phyloP scores from a whole-genome alignment of 2,329 filamentous ascomycete species.

The Colletotrichum tropicicola region DNA sequence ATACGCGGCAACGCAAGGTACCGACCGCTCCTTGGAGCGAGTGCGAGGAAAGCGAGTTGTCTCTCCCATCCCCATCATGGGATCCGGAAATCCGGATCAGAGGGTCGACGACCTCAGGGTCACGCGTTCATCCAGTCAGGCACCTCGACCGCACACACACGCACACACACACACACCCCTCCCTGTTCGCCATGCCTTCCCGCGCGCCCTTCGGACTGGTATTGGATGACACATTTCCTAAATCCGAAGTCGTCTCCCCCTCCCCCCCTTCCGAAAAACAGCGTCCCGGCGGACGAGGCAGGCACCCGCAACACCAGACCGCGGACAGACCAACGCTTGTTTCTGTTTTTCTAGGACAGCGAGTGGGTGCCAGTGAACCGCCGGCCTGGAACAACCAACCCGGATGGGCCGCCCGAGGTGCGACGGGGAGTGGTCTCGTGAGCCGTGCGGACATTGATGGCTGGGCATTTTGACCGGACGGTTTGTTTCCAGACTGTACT shows the following conservation, averaged over 20 bases:
- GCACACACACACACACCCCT: too few species aligned
- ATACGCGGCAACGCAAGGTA: not conserved
- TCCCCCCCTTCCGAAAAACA: too few species aligned
- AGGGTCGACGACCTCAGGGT: not conserved
- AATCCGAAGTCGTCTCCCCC: not conserved
- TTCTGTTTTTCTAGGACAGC: not conserved
- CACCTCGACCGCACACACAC: not conserved
- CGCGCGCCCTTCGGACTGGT: too few species aligned
- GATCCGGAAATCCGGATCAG: not conserved
- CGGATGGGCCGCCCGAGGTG: not conserved
- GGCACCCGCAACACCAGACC: not conserved
- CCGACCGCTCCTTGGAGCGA: too few species aligned
- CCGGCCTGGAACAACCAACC: not conserved
- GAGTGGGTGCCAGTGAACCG: not conserved
- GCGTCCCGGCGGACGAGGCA: too few species aligned
- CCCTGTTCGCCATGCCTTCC: too few species aligned
- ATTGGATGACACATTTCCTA: slow-evolving; percentile 2
- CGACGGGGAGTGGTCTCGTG: not conserved
- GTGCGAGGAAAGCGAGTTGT: not conserved
- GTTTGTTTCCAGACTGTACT: too few species aligned
- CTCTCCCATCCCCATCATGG: not conserved
- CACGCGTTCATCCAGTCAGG: slow-evolving; percentile 7
- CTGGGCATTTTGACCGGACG: too few species aligned
- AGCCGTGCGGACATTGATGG: not conserved
- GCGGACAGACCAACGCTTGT: slow-evolving; percentile 25